phyloP scores from a whole-genome alignment of 2,329 filamentous ascomycete species.

The Zasmidium citrigriseum region DNA sequence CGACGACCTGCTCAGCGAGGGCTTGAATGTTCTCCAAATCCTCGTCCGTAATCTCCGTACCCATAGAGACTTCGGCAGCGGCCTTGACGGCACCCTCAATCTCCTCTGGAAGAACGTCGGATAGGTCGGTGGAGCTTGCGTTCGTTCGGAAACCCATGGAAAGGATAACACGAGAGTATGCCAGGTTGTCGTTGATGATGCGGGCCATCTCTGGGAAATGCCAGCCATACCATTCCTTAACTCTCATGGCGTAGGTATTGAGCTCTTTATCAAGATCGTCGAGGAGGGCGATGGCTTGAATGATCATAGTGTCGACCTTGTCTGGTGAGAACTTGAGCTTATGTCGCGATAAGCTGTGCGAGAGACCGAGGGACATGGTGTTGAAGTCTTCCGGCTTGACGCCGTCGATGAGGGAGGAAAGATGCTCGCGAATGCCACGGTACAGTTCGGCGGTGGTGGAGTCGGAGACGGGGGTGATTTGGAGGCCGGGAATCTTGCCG shows the following conservation, averaged over 20 bases:
- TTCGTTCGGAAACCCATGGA: constrained; percentile 87
- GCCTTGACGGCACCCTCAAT: constrained; percentile 90
- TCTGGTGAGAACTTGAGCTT: constrained; percentile 98
- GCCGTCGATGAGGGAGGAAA: constrained; percentile 87
- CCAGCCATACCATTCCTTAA: constrained; percentile 99
- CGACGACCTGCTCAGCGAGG: constrained; percentile 89
- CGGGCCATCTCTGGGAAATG: constrained; percentile 98
- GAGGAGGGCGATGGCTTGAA: constrained; percentile 89
- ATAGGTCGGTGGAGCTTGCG: constrained; percentile 72
- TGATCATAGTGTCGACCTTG: constrained; percentile 99
- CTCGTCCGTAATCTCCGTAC: constrained; percentile 90
- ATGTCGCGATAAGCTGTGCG: constrained; percentile 93
- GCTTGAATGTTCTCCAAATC: constrained; percentile 92
- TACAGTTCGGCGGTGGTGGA: constrained; percentile 84
- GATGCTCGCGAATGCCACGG: constrained; percentile 88
- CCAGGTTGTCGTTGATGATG: constrained; percentile 95
- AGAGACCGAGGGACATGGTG: constrained; percentile 94
- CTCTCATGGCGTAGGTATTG: constrained; percentile 97
- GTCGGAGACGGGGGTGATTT: constrained; percentile 81
- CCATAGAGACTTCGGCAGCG: constrained; percentile 96
- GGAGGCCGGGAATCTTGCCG: constrained; percentile 84
- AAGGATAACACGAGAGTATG: constrained; percentile 85
- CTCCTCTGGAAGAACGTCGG: constrained; percentile 91
- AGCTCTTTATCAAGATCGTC: constrained; percentile 98
- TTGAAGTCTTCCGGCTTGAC: constrained; percentile 82